Percentiles rank a stretch among this genome's conserved stretches.
Conservation (phyloP, 2,329 filamentous ascomycete genomes). For the Penicillium frequentans region DNA sequence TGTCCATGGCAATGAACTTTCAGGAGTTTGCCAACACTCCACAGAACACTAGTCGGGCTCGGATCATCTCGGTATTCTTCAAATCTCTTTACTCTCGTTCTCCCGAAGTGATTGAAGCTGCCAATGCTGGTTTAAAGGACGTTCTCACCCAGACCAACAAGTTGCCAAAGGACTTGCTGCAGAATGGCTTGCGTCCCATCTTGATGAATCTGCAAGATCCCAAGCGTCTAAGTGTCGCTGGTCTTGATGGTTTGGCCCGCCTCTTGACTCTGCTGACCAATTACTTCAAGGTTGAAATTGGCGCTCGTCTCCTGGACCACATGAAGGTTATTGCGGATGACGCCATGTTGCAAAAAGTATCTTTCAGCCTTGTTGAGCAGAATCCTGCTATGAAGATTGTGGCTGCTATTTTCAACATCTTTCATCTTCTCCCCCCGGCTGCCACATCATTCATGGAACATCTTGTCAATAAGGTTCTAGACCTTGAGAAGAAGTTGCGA, state of each 20-base stretch:
- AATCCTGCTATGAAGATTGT: slow-evolving; percentile 92
- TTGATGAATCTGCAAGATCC: slow-evolving; percentile 94
- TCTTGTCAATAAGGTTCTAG: slow-evolving; percentile 85
- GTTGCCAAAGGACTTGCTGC: slow-evolving; percentile 89
- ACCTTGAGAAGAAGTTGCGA: slow-evolving; percentile 79
- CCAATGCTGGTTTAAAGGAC: slow-evolving; percentile 83
- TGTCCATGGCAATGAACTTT: slow-evolving; percentile 91
- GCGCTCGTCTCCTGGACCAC: slow-evolving; percentile 86
- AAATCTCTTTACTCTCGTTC: slow-evolving; percentile 95
- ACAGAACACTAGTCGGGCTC: slow-evolving; percentile 61
- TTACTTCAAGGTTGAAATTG: slow-evolving; percentile 99
- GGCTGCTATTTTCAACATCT: slow-evolving; percentile 92
- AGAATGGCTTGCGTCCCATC: slow-evolving; percentile 92
- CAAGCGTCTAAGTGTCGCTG: slow-evolving; percentile 82
- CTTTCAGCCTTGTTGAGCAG: slow-evolving; percentile 93
- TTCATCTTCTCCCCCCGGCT: slow-evolving; percentile 88
- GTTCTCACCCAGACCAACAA: slow-evolving; percentile 88
- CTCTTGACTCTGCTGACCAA: slow-evolving; percentile 90
- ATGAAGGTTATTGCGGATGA: slow-evolving; percentile 87
- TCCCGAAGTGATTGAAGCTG: slow-evolving; percentile 86
- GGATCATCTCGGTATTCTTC: slow-evolving; percentile 95
- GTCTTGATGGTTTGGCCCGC: slow-evolving; percentile 85
- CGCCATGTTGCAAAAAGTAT: slow-evolving; percentile 78
- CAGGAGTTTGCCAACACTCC: slow-evolving; percentile 82
- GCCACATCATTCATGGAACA: slow-evolving; percentile 89